Evolutionary conservation across 2,329 filamentous ascomycete species (phyloP).

Genomic region (Ophiobolus disseminans): DNA sequence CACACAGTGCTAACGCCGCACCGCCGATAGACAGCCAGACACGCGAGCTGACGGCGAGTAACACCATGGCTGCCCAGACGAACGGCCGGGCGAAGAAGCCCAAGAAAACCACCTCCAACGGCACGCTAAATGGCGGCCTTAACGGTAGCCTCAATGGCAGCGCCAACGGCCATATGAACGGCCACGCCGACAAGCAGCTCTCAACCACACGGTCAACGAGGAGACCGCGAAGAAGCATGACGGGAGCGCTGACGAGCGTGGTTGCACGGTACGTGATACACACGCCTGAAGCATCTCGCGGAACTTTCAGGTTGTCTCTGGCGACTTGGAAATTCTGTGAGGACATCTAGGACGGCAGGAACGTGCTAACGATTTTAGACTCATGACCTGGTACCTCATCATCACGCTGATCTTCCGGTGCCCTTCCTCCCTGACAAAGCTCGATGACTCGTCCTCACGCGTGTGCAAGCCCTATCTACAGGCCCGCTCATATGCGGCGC

Average conservation of each 20-base stretch:
- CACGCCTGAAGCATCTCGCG: background rate
- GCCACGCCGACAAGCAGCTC: slow-evolving; percentile 29
- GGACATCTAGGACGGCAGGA: background rate
- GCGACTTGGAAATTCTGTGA: background rate
- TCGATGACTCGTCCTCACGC: slow-evolving; percentile 73
- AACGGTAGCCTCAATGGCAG: slow-evolving; percentile 36
- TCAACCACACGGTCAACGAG: slow-evolving; percentile 18
- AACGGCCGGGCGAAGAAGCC: slow-evolving; percentile 48
- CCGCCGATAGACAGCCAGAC: slow-evolving; percentile 9
- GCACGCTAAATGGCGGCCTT: slow-evolving; percentile 26
- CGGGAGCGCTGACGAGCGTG: slow-evolving; percentile 41
- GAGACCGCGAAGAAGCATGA: slow-evolving; percentile 30
- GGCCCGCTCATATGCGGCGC: slow-evolving; percentile 71
- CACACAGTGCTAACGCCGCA: background rate
- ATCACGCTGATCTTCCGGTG: slow-evolving; percentile 83
- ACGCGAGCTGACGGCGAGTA: slow-evolving; percentile 27
- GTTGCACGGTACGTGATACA: slow-evolving; percentile 35
- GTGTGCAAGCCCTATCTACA: slow-evolving; percentile 82
- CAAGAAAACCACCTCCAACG: slow-evolving; percentile 37
- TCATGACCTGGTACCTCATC: slow-evolving; percentile 86
- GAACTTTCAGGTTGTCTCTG: background rate
- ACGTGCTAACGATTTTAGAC: slow-evolving; percentile 48
- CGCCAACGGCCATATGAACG: slow-evolving; percentile 34
- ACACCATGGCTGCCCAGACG: slow-evolving; percentile 47
- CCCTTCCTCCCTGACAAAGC: slow-evolving; percentile 71